phyloP scores from a whole-genome alignment of 305 asterid species.

The Fraxinus baroniana region DNA sequence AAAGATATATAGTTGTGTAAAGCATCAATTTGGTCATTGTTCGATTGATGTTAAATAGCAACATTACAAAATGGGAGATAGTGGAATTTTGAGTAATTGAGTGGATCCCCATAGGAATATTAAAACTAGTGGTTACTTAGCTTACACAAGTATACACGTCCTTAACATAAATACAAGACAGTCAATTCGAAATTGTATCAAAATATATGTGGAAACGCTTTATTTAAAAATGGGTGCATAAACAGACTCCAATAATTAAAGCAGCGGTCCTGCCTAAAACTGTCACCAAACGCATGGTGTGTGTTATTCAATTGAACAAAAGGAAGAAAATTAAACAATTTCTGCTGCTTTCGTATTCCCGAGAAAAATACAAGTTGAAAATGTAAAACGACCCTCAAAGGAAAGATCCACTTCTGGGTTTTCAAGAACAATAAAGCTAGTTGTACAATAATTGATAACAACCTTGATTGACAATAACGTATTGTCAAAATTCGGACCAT shows the following conservation, averaged over 20 bases:
- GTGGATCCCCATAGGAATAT: not conserved
- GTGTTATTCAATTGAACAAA: not conserved
- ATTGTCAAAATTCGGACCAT: too few relatives aligned
- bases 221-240: not conserved
- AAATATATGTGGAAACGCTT: not conserved
- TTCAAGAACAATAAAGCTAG: not conserved
- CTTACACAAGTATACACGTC: not conserved
- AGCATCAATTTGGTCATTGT: not conserved
- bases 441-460: not conserved
- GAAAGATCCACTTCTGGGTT: not conserved
- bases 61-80: not conserved
- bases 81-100: not conserved
- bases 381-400: not conserved
- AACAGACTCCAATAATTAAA: not conserved
- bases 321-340: not conserved
- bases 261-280: not conserved
- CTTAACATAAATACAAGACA: not conserved
- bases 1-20: not conserved
- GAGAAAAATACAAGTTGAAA: not conserved
- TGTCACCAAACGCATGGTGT: not conserved
- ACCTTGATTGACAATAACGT: not conserved
- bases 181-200: not conserved
- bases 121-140: not conserved
- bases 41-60: not conserved
- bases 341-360: not conserved